Evolutionary conservation across 2,329 filamentous ascomycete genomes (phyloP), one percentile per base, ranked within the genome.

Genomic region (Lachnellula willkommii): DNA sequence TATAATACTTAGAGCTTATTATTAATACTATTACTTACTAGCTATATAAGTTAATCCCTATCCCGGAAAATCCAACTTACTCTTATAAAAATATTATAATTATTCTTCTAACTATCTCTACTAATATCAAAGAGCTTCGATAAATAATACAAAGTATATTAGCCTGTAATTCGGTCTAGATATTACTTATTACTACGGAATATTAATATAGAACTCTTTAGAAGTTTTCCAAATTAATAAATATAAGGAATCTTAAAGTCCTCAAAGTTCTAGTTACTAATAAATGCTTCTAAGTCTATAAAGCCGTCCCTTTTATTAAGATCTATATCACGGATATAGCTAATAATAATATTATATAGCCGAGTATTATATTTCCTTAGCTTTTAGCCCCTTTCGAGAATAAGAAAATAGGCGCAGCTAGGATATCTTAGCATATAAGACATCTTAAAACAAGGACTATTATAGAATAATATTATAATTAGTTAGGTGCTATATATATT

Each of bases 371-470:
- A 60, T 81, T 95, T 68, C 87, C 85, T 40, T 95, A 90, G 90
- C 87, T 96, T 58, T 76, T 96, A 59, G 91, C 91, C 3, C 90
- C 91, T 0, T 95, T 96, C 60, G 90, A 95, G 70, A 85, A 93
- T 69, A 76, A 81, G 45, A 77, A 80, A 60, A 91, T 93, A 64
- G 91, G 91, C 59, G 91, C 90, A 39, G 91, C 95, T 50, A 90
- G 91, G 39, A 70, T 91, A 95, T 56, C 42, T 40, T 37, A 55
- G 28, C 28, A 47, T 57, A 80, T 95, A 60, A 84, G 24, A 26
- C 24, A 5, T 26, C 24, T 26, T 26, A 26, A 26, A 26, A 26
- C 24, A 5, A 5, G 24, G 24, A 26, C 24, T 26, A 26, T 26
- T 26, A 26, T 26, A 5, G 24, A 26, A 26, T 5, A 5, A 26